Conservation (phyloP, 2,329 filamentous ascomycete genomes). For the Neophaeococcomyces aloes region DNA sequence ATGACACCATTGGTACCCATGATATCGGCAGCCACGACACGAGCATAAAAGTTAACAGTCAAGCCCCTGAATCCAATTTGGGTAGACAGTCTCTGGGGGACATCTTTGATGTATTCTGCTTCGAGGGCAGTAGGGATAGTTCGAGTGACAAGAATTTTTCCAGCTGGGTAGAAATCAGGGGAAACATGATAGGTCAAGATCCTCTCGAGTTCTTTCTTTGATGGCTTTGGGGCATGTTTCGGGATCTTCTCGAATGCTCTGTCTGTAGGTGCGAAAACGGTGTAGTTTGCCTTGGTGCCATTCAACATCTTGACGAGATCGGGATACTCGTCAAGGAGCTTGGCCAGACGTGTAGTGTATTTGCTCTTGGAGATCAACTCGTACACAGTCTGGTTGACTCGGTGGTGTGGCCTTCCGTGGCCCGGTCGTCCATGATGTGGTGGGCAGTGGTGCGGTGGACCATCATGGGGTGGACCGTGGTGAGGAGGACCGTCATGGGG, state of each 20-base stretch:
- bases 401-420: too few relatives aligned
- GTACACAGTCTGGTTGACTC: constrained; percentile 68
- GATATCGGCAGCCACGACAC: constrained; percentile 59
- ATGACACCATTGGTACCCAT: constrained; percentile 53
- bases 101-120: constrained; percentile 43
- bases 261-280: constrained; percentile 71
- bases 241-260: constrained; percentile 60
- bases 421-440: too few relatives aligned
- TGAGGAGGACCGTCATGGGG: too few relatives aligned
- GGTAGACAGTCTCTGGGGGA: constrained; percentile 62
- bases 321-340: constrained; percentile 61
- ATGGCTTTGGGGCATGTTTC: constrained; percentile 48
- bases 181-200: constrained; percentile 67
- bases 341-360: constrained; percentile 64
- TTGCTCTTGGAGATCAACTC: constrained; percentile 66
- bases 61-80: constrained; percentile 54
- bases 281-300: constrained; percentile 62
- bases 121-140: constrained; percentile 63
- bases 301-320: constrained; percentile 65
- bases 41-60: constrained; percentile 66
- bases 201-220: constrained; percentile 58
- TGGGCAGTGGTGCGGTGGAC: too few relatives aligned
- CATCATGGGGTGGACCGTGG: too few relatives aligned
- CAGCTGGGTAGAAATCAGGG: constrained; percentile 54
- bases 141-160: constrained; percentile 55